Evolutionary conservation across 2,329 filamentous ascomycete genomes (phyloP), one percentile per base, ranked within the genome.

Genomic region (Cladosporium austrohemisphaericum): DNA sequence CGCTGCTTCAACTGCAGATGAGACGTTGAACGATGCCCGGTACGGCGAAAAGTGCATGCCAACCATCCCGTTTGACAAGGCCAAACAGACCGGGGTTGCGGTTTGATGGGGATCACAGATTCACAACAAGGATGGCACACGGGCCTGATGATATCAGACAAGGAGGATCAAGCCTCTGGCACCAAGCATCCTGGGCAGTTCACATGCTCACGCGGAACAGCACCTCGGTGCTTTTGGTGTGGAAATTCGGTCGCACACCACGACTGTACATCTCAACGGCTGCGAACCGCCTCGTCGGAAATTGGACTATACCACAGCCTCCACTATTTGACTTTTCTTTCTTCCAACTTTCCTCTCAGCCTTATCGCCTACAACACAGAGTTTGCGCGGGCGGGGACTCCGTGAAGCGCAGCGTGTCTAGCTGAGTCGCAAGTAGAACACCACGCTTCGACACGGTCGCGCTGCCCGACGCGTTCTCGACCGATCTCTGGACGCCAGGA

Each of bases 401-500:
- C 19, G 41, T 32, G 19, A 31, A 44, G 41, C 18, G 40, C 40
- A 41, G 18, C 10, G 8, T 16, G 9, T 14, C 26, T 41, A 28
- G 40, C 40, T 20, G n/a, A 28, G 40, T 41, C 16, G 40, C 40
- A 31, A 14, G 25, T 31, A 38, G 10, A 38, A n/a, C 5, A 28
- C 16, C 5, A 29, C 40, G 25, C 38, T 9, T 20, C 16, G 41
- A n/a, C n/a, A n/a, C n/a, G n/a, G n/a, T 44, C 41, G 41, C 41
- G 41, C 29, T 25, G 41, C 28, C 41, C 41, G 41, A 33, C 28
- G 18, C 14, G 41, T 31, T 44, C 41, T 44, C 41, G 26, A 44
- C 41, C 29, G 41, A 33, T 44, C 41, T 19, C 32, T 32, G 41
- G 25, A 32, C 18, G 29, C 19, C 29, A 11, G 28, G 16, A 16